Conservation (phyloP, 495 filamentous ascomycete genomes). For the Tuber indicum region DNA sequence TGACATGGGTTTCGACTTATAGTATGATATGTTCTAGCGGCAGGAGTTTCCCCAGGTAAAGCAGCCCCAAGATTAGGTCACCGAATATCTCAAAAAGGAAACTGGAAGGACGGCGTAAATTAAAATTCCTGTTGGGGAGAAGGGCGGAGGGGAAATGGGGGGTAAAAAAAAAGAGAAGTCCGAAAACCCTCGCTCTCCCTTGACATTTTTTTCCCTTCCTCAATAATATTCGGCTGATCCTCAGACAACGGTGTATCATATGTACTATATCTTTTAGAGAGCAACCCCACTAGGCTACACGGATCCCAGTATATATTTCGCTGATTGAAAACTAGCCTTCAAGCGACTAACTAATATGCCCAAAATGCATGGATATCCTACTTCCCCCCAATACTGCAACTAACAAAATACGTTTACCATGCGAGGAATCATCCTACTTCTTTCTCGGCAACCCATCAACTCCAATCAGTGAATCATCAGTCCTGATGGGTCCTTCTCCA, state of each 20-base stretch:
- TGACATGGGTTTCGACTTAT: too few relatives aligned
- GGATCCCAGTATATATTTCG: background rate
- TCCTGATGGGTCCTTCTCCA: slow-evolving; percentile 77
- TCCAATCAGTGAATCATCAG: slow-evolving; percentile 68
- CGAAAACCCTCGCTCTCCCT: background rate
- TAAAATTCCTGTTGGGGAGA: background rate
- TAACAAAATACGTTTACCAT: background rate
- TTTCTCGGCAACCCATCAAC: slow-evolving; percentile 56
- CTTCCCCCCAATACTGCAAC: background rate
- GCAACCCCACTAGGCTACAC: background rate
- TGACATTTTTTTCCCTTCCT: background rate
- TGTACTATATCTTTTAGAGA: background rate
- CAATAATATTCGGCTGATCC: background rate
- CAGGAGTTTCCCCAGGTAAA: background rate
- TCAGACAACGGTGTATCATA: background rate
- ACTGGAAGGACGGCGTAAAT: background rate
- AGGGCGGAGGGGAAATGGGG: too few relatives aligned
- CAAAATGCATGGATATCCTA: background rate
- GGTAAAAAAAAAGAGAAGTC: background rate
- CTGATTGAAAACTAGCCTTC: background rate
- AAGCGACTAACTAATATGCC: background rate
- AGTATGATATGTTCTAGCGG: background rate
- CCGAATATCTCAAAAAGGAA: background rate
- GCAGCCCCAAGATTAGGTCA: background rate
- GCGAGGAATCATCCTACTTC: slow-evolving; percentile 6